Percentiles rank a stretch among this genome's conserved stretches.
These are phyloP conservation scores for Mallotus repandus DNA, from an alignment of 441 rosid genomes.

Conservation along the genomic window DNA sequence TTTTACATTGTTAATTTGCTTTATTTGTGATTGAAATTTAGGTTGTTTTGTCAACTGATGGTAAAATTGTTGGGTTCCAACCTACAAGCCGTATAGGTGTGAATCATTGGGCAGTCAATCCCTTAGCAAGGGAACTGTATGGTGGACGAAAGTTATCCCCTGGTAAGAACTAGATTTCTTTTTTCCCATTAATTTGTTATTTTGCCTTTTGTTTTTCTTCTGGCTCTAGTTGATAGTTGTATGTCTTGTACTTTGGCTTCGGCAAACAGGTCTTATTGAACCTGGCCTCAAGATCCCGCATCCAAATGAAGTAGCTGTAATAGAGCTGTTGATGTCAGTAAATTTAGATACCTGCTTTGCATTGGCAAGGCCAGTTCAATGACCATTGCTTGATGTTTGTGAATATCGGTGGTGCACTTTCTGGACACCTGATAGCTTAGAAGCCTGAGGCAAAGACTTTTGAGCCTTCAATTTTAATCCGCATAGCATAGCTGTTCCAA, in stretches of 20 bases:
- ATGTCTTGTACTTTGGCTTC: constrained; percentile 2
- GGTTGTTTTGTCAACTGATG: constrained; percentile 66
- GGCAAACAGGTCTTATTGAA: constrained; percentile 57
- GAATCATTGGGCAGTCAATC: constrained; percentile 77
- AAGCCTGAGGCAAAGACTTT: neutral
- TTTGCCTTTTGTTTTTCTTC: neutral
- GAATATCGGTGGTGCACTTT: neutral
- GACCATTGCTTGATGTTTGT: constrained; percentile 6
- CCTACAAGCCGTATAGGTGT: constrained; percentile 71
- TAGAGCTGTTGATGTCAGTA: constrained; percentile 68
- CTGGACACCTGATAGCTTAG: neutral
- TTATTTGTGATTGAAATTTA: constrained; percentile 29
- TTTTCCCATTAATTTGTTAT: too few relatives aligned
- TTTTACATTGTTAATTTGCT: neutral
- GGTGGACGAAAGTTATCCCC: constrained; percentile 57
- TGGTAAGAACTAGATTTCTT: constrained; percentile 36
- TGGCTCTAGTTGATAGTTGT: constrained; percentile 10
- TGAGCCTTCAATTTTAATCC: neutral
- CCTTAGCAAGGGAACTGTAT: constrained; percentile 68
- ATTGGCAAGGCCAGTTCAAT: constrained; percentile 54
- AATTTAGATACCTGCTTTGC: constrained; percentile 54
- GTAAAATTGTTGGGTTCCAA: constrained; percentile 68
- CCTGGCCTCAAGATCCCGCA: constrained; percentile 45
- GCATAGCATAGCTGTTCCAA: neutral
- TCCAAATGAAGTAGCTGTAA: constrained; percentile 45